Conservation (phyloP, 1,284 basidiomycete species). For the Coniferiporia sulphurascens region DNA sequence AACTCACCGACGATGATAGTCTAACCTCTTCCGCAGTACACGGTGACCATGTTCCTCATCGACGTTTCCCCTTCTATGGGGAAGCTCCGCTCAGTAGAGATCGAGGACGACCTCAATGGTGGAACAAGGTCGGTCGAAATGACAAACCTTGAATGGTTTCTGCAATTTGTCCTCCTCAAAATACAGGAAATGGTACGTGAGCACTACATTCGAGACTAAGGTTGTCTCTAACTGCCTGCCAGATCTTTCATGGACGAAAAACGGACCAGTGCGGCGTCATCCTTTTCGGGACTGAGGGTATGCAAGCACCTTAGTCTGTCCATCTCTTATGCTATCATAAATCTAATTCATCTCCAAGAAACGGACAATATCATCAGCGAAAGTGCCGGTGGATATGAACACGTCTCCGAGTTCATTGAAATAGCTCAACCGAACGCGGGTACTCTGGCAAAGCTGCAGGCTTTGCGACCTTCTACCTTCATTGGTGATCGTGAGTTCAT, state of each 20-base stretch:
- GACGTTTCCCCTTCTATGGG: slow-evolving; percentile 88
- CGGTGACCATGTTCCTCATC: slow-evolving; percentile 81
- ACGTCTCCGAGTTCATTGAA: slow-evolving; percentile 74
- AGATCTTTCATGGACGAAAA: slow-evolving; percentile 85
- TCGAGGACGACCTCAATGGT: slow-evolving; percentile 50
- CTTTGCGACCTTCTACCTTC: slow-evolving; percentile 53
- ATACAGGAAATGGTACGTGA: slow-evolving; percentile 80
- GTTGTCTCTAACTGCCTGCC: slow-evolving; percentile 7
- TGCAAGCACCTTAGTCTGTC: slow-evolving; percentile 23
- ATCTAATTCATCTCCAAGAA: slow-evolving; percentile 33
- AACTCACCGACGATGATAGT: not conserved
- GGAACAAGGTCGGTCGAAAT: slow-evolving; percentile 50
- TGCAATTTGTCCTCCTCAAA: slow-evolving; percentile 84
- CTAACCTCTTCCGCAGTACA: slow-evolving; percentile 47
- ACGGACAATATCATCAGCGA: slow-evolving; percentile 73
- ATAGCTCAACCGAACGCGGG: slow-evolving; percentile 73
- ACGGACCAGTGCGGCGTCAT: slow-evolving; percentile 89
- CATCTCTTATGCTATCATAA: no score
- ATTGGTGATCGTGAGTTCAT: slow-evolving; percentile 63
- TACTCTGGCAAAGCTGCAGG: slow-evolving; percentile 71
- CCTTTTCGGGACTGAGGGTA: slow-evolving; percentile 77
- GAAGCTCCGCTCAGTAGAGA: slow-evolving; percentile 48
- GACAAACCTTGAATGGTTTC: slow-evolving; percentile 74
- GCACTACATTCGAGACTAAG: not conserved
- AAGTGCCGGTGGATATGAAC: slow-evolving; percentile 64